These are phyloP conservation scores for Lasiosphaeria ovina DNA, from an alignment of 495 filamentous ascomycete species.

Conservation along the genomic window DNA sequence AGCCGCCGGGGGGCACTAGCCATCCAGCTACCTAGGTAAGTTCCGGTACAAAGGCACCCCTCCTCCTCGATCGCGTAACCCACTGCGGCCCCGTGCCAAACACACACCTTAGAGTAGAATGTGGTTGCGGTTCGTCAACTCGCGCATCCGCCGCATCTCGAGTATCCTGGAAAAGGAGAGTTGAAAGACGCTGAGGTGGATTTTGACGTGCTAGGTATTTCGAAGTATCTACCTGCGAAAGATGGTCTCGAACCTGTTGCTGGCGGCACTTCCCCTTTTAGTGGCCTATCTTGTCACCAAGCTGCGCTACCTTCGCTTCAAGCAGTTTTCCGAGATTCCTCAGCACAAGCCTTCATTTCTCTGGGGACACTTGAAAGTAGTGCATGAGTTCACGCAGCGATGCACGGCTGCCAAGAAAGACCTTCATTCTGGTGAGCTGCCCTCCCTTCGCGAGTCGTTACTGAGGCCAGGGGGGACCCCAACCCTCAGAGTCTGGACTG, in stretches of 20 bases:
- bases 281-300: constrained; percentile 20
- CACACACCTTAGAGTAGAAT: too few relatives aligned
- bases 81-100: too few relatives aligned
- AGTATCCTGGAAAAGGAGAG: too few relatives aligned
- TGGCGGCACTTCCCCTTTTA: constrained; percentile 18
- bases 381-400: constrained; percentile 22
- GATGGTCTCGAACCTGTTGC: constrained; percentile 12
- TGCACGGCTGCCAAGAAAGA: constrained; percentile 6
- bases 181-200: too few relatives aligned
- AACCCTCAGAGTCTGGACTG: not conserved
- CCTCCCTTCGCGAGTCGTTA: not conserved
- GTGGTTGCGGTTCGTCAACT: too few relatives aligned
- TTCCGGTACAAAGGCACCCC: too few relatives aligned
- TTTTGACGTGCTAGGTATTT: too few relatives aligned
- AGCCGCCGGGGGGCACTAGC: too few relatives aligned
- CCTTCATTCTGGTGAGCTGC: constrained; percentile 27
- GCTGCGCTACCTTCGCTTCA: constrained; percentile 24
- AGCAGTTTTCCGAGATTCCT: constrained; percentile 31
- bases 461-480: not conserved
- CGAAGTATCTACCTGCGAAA: not conserved
- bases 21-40: too few relatives aligned
- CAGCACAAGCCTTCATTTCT: constrained; percentile 30
- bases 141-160: too few relatives aligned
- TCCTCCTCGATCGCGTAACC: too few relatives aligned
- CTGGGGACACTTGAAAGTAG: constrained; percentile 31